Conservation (phyloP, 2,329 filamentous ascomycete species). For the Ceratocystis destructans region DNA sequence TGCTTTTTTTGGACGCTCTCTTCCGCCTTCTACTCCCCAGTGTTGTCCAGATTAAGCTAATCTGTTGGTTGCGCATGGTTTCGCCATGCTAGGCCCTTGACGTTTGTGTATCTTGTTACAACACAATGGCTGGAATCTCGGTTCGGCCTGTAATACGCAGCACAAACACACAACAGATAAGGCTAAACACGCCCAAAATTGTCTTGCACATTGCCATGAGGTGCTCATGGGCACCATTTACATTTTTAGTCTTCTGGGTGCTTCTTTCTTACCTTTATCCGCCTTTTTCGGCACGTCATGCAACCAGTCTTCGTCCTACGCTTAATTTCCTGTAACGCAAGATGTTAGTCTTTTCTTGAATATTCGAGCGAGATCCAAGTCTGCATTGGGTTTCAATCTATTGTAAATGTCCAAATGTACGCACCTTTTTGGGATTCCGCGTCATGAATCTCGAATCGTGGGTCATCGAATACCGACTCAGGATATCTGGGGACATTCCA, state of each 20-base stretch:
- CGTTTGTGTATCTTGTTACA: conserved; percentile 1
- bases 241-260: not conserved
- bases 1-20: not conserved
- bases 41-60: not conserved
- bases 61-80: not conserved
- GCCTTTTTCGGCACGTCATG: conserved; percentile 46
- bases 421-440: conserved; percentile 45
- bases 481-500: conserved; percentile 32
- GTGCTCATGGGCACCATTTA: not conserved
- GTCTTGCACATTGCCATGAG: not conserved
- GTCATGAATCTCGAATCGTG: conserved; percentile 37
- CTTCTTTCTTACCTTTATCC: conserved; percentile 40
- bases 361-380: not conserved
- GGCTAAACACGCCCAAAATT: not conserved
- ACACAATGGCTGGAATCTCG: not conserved
- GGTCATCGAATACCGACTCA: conserved; percentile 35
- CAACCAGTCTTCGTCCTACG: conserved; percentile 50
- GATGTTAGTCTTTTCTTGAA: conserved; percentile 10
- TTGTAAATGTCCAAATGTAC: conserved; percentile 19
- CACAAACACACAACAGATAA: not conserved
- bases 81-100: not conserved
- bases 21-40: not conserved
- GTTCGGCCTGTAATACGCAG: conserved; percentile 6
- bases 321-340: conserved; percentile 41
- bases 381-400: not conserved